These are phyloP conservation scores for Tolypocladium nubicola DNA, from an alignment of 2,329 filamentous ascomycete species.

Conservation along the genomic window DNA sequence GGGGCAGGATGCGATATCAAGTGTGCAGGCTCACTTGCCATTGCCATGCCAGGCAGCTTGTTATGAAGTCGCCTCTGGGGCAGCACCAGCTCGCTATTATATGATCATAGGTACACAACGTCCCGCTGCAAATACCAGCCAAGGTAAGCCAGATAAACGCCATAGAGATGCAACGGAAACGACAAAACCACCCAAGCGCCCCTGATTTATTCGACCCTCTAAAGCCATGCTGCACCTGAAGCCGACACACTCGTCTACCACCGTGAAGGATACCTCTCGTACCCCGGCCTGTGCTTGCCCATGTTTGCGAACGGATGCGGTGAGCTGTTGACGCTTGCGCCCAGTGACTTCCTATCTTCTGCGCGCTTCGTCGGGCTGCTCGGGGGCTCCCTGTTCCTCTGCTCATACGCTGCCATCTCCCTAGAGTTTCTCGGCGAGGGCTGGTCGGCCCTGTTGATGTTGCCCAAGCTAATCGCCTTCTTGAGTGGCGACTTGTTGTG, in stretches of 20 bases:
- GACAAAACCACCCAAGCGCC: not conserved
- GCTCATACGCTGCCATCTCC: slow-evolving; percentile 50
- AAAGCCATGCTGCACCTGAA: not conserved
- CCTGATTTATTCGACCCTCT: not conserved
- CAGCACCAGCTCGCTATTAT: not conserved
- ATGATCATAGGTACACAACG: not conserved
- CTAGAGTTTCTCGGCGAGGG: slow-evolving; percentile 46
- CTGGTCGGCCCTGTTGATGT: slow-evolving; percentile 34
- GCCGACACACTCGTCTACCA: slow-evolving; percentile 10
- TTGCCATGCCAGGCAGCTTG: too few species aligned
- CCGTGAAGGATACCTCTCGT: slow-evolving; percentile 31
- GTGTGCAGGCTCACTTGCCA: not conserved
- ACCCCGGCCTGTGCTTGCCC: slow-evolving; percentile 22
- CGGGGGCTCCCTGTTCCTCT: slow-evolving; percentile 26
- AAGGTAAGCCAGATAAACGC: not conserved
- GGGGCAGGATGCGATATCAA: not conserved
- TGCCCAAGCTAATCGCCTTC: slow-evolving; percentile 57
- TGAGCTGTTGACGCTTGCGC: slow-evolving; percentile 11
- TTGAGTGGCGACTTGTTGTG: slow-evolving; percentile 76
- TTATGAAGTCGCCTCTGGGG: too few species aligned
- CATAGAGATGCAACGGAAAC: not conserved
- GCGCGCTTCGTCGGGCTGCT: slow-evolving; percentile 30
- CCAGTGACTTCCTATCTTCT: slow-evolving; percentile 16
- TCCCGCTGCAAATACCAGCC: not conserved
- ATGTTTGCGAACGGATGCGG: slow-evolving; percentile 29